Base-by-base conservation (phyloP, 768 basidiomycete genomes). In the Pulveroboletus ravenelii region DNA sequence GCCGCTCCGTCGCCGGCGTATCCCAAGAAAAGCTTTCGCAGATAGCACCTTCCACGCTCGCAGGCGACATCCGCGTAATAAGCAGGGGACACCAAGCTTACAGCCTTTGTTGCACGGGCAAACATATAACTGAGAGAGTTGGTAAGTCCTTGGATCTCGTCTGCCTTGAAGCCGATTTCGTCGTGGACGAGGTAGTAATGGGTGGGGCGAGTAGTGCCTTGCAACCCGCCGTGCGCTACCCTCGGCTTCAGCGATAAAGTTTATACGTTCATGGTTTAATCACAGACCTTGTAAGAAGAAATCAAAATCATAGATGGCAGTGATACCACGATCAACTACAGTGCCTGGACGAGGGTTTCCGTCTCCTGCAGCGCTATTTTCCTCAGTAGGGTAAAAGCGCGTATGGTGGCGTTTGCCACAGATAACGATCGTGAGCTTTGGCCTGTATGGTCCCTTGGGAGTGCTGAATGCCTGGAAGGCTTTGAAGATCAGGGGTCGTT, bases 321-420 rank as follows among this genome's bases (percentile, higher is more conserved):
- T 79, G 29, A 81, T 70, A 35, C 79, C 78, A 6, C 74, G 70
- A 56, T 80, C 80, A 43, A 80, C 79, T 20, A 80, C 74, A 7
- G 78, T 80, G 15, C 78, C 78, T 1, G 79, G 75, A 36, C 60
- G 69, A 0, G 80, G 77, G 41, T 81, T 80, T 14, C 79, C 79
- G 32, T 77, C 71, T 8, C 61, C 55, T 34, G 74, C 78, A 6
- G 74, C 76, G 30, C 59, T 59, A 38, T 50, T 61, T 15, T 67
- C 60, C 35, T 78, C 75, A 1, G 76, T 76, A 30, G 79, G 79
- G 59, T 70, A 81, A 62, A 80, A 80, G 20, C 79, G 75, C 9
- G 79, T 79, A 53, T 81, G 79, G 48, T 80, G 79, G 6, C 80
- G 75, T 60, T 80, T 80, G 38, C 78, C 79, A 58, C 80, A 81